These are phyloP conservation scores for Beauveria sp. DNA, from an alignment of 2,329 filamentous ascomycete genomes.

Conservation along the genomic window DNA sequence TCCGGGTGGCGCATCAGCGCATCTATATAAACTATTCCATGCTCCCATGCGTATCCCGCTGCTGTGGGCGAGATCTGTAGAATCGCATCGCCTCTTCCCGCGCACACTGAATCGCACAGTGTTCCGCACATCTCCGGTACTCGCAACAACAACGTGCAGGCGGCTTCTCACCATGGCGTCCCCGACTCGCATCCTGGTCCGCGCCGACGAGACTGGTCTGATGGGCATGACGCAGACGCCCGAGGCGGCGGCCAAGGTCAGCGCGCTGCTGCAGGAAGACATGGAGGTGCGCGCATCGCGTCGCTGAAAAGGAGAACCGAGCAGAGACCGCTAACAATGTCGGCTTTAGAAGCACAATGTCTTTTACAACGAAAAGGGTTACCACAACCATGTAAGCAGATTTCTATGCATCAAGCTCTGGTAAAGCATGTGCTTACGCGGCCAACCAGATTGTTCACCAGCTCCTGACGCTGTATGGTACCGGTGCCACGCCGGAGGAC, in stretches of 20 bases:
- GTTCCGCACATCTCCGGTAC: neutral
- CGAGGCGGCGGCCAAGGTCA: slow-evolving; percentile 54
- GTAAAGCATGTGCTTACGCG: slow-evolving; percentile 9
- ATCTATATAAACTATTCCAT: neutral
- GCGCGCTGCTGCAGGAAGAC: slow-evolving; percentile 68
- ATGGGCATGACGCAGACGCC: slow-evolving; percentile 39
- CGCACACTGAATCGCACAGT: neutral
- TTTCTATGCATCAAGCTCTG: neutral
- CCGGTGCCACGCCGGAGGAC: slow-evolving; percentile 54
- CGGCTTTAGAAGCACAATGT: slow-evolving; percentile 50
- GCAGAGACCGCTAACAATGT: neutral
- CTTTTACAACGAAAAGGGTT: slow-evolving; percentile 68
- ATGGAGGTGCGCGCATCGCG: slow-evolving; percentile 40
- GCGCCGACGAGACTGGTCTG: slow-evolving; percentile 42
- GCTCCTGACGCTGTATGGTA: slow-evolving; percentile 66
- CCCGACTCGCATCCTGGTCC: slow-evolving; percentile 39
- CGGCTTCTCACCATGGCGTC: slow-evolving; percentile 33
- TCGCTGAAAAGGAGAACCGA: neutral
- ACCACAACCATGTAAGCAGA: slow-evolving; percentile 66
- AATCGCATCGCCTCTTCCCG: neutral
- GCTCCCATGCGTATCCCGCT: neutral
- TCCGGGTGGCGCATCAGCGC: neutral
- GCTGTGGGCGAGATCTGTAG: neutral
- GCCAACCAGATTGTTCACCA: slow-evolving; percentile 56
- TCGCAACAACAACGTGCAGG: neutral